phyloP scores from a whole-genome alignment of 2,329 filamentous ascomycete genomes.

The Penicillium sp. region DNA sequence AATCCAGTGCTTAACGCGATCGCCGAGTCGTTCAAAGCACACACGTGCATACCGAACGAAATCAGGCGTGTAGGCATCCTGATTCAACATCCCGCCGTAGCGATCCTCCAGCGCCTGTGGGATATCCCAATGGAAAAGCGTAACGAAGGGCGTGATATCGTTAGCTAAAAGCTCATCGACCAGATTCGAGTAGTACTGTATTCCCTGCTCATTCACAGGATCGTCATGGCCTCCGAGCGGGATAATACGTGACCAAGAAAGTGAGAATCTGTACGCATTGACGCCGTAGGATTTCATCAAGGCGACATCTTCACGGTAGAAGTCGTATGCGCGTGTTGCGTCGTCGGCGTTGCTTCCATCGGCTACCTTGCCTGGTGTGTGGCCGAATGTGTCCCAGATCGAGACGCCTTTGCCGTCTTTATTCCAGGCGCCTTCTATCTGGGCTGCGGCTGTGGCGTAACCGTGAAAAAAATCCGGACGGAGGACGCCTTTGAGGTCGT shows the following conservation, averaged over 20 bases:
- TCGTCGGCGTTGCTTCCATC: conserved; percentile 69
- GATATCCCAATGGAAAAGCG: conserved; percentile 80
- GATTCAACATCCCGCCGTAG: conserved; percentile 75
- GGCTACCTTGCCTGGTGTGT: conserved; percentile 73
- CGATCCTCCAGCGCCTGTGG: conserved; percentile 72
- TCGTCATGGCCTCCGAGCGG: conserved; percentile 74
- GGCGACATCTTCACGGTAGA: conserved; percentile 69
- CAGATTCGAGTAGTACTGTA: conserved; percentile 73
- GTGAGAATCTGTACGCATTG: conserved; percentile 75
- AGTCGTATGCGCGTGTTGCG: conserved; percentile 79
- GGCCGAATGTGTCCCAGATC: conserved; percentile 82
- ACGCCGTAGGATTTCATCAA: conserved; percentile 71
- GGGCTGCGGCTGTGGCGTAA: conserved; percentile 40
- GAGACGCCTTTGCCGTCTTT: conserved; percentile 73
- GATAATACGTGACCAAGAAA: conserved; percentile 74
- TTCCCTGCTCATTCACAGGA: conserved; percentile 72
- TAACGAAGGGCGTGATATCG: conserved; percentile 74
- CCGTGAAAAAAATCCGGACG: conserved; percentile 30
- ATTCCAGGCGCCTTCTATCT: conserved; percentile 73
- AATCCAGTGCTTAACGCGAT: conserved; percentile 79
- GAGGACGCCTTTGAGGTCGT: conserved; percentile 26
- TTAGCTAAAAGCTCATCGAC: conserved; percentile 72
- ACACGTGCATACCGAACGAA: conserved; percentile 75
- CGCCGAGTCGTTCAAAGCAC: conserved; percentile 68
- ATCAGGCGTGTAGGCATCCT: conserved; percentile 72